Evolutionary conservation across 1,284 basidiomycete genomes (phyloP), one percentile per base, ranked within the genome.

Genomic region (Trametes sp.): DNA sequence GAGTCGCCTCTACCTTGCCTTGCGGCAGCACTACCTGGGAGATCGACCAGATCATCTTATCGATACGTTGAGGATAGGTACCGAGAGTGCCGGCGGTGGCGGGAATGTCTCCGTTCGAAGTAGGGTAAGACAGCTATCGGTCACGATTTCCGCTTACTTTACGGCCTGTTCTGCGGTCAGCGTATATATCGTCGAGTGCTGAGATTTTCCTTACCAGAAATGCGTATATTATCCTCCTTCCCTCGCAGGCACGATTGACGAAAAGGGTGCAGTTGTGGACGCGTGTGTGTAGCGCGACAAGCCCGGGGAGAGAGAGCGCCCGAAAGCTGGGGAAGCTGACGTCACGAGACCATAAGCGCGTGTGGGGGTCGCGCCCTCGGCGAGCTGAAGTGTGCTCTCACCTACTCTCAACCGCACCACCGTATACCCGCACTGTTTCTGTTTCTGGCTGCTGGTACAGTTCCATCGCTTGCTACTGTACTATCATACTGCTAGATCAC

Each of bases 321-420:
- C 35, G 28, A 29, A 49, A 23, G 28, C 9, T n/a, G 42, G 29
- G 29, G 29, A 29, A 44, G 21, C 44, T 66, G 65, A 63, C 65
- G 65, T 67, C 62, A 67, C 65, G 65, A 35, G 65, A 67, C 55
- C 57, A 11, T 2, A 38, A 16, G 54, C 59, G 59, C 26, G 19
- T 28, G 44, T 23, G 28, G 48, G 54, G 54, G 31, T 26, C 21
- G 41, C 28, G 44, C 54, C 44, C 14, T 13, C 11, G 41, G 13
- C 23, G 33, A 36, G 45, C 29, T 10, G 45, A 19, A 9, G 31
- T 16, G 42, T 8, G 14, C 7, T 3, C 38, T 16, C 42, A 45
- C 23, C 42, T 45, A 16, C 57, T 26, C n/a, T 10, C 45, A 21
- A 21, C 57, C 28, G 35, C 45, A 19, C 7, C 36, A 35, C 31